These are phyloP conservation scores for Chlorophyllum brunneum DNA, from an alignment of 768 basidiomycete genomes.

Conservation along the genomic window DNA sequence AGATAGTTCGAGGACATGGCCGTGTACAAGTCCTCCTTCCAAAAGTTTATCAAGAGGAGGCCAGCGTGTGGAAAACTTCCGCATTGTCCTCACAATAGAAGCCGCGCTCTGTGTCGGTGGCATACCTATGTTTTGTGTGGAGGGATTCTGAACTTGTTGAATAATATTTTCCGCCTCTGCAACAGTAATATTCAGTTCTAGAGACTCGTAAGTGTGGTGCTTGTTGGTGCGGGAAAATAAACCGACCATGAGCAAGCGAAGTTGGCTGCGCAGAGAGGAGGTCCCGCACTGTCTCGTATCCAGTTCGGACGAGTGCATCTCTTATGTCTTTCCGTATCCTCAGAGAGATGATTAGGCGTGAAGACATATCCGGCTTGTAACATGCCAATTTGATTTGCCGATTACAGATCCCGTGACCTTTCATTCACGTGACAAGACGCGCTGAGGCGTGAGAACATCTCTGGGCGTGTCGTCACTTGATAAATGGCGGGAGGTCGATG, in stretches of 20 bases:
- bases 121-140: constrained; percentile 17
- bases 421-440: too few species aligned
- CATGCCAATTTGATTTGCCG: too few species aligned
- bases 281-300: constrained; percentile 58
- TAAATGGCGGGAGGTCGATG: not conserved
- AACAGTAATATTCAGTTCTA: constrained; percentile 50
- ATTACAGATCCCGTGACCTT: too few species aligned
- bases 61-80: constrained; percentile 39
- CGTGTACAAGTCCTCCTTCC: constrained; percentile 57
- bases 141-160: constrained; percentile 32
- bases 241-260: constrained; percentile 46
- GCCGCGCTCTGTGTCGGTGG: constrained; percentile 59
- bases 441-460: constrained; percentile 3
- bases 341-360: constrained; percentile 43
- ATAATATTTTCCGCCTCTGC: constrained; percentile 45
- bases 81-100: constrained; percentile 24
- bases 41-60: constrained; percentile 54
- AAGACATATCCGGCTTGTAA: too few species aligned
- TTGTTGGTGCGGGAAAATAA: not conserved
- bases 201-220: constrained; percentile 1
- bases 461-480: constrained; percentile 5
- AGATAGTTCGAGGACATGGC: constrained; percentile 67
- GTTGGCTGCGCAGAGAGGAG: constrained; percentile 40
- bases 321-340: constrained; percentile 43
- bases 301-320: constrained; percentile 43